phyloP scores from a whole-genome alignment of 345 rosid species.

The Nasturtium officinale region DNA sequence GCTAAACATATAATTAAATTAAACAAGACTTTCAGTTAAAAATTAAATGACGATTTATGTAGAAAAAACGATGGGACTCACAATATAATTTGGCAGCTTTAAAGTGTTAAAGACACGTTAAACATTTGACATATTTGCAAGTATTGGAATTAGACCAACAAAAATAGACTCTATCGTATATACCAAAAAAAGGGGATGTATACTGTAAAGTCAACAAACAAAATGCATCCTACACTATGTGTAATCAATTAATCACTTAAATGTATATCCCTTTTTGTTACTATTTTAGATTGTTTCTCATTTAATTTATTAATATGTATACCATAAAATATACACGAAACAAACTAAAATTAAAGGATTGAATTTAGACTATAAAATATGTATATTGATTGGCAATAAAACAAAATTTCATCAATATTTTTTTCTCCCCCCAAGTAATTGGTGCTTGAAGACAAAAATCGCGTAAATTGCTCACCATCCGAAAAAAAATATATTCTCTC shows the following conservation, averaged over 20 bases:
- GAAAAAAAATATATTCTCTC: not conserved
- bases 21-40: constrained; percentile 25
- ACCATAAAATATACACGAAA: not conserved
- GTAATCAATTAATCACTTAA: not conserved
- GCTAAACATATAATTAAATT: no score
- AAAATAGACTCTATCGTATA: not conserved
- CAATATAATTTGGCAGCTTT: constrained; percentile 33
- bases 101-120: constrained; percentile 23
- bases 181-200: not conserved
- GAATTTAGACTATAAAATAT: no score
- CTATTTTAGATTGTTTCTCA: not conserved
- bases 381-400: no score
- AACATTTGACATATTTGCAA: constrained; percentile 17
- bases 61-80: constrained; percentile 26
- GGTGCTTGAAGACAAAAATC: not conserved
- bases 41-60: not conserved
- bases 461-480: not conserved
- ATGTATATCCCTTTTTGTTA: not conserved
- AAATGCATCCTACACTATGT: not conserved
- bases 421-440: not conserved
- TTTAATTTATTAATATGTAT: not conserved
- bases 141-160: constrained; percentile 28
- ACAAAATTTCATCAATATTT: no score
- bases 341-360: not conserved
- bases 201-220: not conserved